phyloP scores from a whole-genome alignment of 1,284 basidiomycete species.

The Apiotrichum siamense region DNA sequence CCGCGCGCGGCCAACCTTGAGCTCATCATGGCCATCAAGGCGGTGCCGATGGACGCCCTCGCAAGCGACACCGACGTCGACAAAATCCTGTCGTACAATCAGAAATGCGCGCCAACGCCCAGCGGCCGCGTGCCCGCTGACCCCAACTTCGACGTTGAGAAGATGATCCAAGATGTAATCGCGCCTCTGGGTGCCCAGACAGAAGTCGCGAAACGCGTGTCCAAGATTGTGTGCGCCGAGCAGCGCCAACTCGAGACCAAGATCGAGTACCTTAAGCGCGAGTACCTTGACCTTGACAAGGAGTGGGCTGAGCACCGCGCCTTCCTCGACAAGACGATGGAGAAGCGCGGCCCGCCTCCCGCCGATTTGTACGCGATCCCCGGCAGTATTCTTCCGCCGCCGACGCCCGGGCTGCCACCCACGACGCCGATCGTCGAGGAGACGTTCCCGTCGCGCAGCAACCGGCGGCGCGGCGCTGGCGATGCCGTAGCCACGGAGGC shows the following conservation, averaged over 20 bases:
- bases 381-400: slow-evolving; percentile 22
- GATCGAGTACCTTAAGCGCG: slow-evolving; percentile 54
- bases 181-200: slow-evolving; percentile 18
- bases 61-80: slow-evolving; percentile 14
- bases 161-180: slow-evolving; percentile 16
- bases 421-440: slow-evolving; percentile 31
- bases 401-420: slow-evolving; percentile 30
- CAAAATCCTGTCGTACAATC: slow-evolving; percentile 28
- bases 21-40: slow-evolving; percentile 20
- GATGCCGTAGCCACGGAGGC: slow-evolving; percentile 91
- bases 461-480: slow-evolving; percentile 49
- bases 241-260: slow-evolving; percentile 56
- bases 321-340: slow-evolving; percentile 54
- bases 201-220: slow-evolving; percentile 15
- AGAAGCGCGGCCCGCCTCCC: slow-evolving; percentile 37
- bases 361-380: slow-evolving; percentile 33
- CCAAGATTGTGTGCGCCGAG: slow-evolving; percentile 18
- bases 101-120: slow-evolving; percentile 19
- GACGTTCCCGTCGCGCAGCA: slow-evolving; percentile 23
- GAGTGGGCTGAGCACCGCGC: slow-evolving; percentile 66
- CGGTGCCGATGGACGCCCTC: not conserved
- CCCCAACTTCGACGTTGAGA: slow-evolving; percentile 7
- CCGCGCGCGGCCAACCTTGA: slow-evolving; percentile 16
- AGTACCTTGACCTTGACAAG: slow-evolving; percentile 64
- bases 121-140: slow-evolving; percentile 11